Conservation (phyloP, 2,329 filamentous ascomycete species). For the Zasmidium cellare region DNA sequence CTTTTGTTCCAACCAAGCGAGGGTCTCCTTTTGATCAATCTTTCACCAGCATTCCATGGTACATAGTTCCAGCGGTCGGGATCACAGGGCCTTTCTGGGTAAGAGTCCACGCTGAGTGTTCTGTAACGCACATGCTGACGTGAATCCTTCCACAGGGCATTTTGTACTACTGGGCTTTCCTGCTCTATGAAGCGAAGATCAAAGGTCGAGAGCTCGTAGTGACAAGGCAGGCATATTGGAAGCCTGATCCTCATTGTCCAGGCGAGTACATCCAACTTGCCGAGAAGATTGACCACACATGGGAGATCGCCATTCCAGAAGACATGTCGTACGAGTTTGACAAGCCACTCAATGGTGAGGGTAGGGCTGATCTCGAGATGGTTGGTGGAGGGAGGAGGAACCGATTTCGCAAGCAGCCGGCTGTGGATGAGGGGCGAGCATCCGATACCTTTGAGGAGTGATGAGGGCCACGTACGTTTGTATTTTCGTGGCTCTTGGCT, state of each 20-base stretch:
- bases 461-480: background rate
- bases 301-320: conserved; percentile 16
- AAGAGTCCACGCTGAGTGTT: too few relatives aligned
- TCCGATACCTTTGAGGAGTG: background rate
- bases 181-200: conserved; percentile 17
- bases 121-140: too few relatives aligned
- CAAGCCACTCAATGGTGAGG: conserved; percentile 1
- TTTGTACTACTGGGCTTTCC: conserved; percentile 23
- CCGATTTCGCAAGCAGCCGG: background rate
- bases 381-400: background rate
- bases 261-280: conserved; percentile 24
- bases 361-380: background rate
- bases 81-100: conserved; percentile 22
- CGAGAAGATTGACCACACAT: conserved; percentile 24
- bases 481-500: too few relatives aligned
- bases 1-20: conserved; percentile 20
- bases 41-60: conserved; percentile 22
- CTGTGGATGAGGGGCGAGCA: background rate
- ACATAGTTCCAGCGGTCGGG: conserved; percentile 25
- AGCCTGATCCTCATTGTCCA: conserved; percentile 16
- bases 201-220: conserved; percentile 20
- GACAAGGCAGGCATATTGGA: conserved; percentile 20
- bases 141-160: conserved; percentile 11
- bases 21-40: conserved; percentile 22
- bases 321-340: conserved; percentile 17